These are phyloP conservation scores for Sarcodon sp. DNA, from an alignment of 768 basidiomycete species.

Conservation along the genomic window DNA sequence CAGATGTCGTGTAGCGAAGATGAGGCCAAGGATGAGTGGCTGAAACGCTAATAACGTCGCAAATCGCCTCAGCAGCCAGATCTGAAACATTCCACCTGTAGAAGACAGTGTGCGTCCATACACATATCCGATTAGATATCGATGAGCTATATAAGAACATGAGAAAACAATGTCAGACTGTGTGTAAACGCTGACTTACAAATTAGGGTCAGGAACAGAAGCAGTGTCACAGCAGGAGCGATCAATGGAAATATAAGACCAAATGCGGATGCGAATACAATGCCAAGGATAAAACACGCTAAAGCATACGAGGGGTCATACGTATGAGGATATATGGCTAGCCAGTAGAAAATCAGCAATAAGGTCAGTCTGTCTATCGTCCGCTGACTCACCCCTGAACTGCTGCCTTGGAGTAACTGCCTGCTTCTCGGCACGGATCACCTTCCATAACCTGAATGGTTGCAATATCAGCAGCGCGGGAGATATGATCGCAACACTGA, in stretches of 20 bases:
- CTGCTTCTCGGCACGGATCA: conserved; percentile 38
- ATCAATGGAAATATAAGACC: conserved; percentile 67
- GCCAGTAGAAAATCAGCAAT: neutral
- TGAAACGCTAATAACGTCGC: conserved; percentile 62
- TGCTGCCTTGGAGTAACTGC: conserved; percentile 67
- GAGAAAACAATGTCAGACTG: neutral
- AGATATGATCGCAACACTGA: conserved; percentile 54
- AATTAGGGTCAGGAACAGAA: conserved; percentile 53
- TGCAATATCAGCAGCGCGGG: conserved; percentile 69
- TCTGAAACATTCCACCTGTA: conserved; percentile 61
- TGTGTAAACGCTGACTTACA: conserved; percentile 21
- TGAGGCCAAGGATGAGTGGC: conserved; percentile 62
- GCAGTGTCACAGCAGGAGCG: conserved; percentile 51
- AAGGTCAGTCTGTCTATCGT: neutral
- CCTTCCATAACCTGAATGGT: conserved; percentile 46
- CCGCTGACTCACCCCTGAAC: conserved; percentile 47
- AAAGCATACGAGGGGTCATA: conserved; percentile 61
- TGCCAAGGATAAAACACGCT: conserved; percentile 50
- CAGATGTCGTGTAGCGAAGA: conserved; percentile 49
- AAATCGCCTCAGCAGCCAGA: conserved; percentile 66
- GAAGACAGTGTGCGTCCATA: conserved; percentile 62
- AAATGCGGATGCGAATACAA: conserved; percentile 65
- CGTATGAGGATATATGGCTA: conserved; percentile 58
- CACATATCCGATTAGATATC: conserved; percentile 69
- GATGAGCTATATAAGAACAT: conserved; percentile 40